phyloP scores from a whole-genome alignment of 78 protist genomes.

The Dictyostelium purpureum region DNA sequence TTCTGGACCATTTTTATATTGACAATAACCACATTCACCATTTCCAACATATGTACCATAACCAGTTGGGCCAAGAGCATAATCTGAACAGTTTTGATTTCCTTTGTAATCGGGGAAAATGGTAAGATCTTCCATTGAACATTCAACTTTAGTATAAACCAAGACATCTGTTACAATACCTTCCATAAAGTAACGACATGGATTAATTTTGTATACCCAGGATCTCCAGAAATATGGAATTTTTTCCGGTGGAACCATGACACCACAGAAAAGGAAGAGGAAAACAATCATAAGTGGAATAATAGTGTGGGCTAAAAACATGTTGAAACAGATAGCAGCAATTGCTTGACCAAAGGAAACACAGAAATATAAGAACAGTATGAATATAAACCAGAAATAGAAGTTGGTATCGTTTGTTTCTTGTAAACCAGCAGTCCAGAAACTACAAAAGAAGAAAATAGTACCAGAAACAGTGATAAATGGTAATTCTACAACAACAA shows the following conservation, averaged over 20 bases:
- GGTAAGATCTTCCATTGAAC: background rate
- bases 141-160: background rate
- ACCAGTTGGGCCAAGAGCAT: background rate
- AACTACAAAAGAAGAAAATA: constrained; percentile 21
- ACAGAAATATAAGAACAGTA: background rate
- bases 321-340: constrained; percentile 20
- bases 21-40: constrained; percentile 59
- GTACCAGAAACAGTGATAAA: constrained; percentile 27
- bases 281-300: constrained; percentile 16
- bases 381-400: constrained; percentile 35
- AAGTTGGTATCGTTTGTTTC: background rate
- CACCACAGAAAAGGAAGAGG: constrained; percentile 72
- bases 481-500: constrained; percentile 52
- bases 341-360: constrained; percentile 58
- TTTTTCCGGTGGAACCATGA: background rate
- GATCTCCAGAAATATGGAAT: constrained; percentile 35
- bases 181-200: constrained; percentile 42
- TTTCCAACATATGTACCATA: background rate
- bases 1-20: constrained; percentile 26
- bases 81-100: constrained; percentile 1
- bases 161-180: constrained; percentile 65
- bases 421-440: constrained; percentile 37
- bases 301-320: background rate
- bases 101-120: constrained; percentile 12
- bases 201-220: constrained; percentile 17